phyloP scores from a whole-genome alignment of 805 yeast species.

The Komagataella pseudopastoris region DNA sequence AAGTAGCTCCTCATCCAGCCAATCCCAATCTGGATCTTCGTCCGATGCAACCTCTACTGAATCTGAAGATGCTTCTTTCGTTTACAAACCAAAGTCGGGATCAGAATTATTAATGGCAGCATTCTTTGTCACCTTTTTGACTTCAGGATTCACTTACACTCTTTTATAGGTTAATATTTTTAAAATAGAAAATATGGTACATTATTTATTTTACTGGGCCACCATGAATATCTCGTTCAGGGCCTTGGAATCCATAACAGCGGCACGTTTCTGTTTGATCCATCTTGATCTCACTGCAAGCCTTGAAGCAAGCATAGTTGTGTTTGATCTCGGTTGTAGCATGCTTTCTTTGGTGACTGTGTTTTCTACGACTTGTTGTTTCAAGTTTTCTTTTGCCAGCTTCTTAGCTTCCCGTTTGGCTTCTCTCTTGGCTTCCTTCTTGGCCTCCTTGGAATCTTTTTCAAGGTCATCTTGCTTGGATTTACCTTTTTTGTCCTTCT shows the following conservation, averaged over 20 bases:
- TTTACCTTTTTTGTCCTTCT: constrained; percentile 12
- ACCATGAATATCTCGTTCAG: constrained; percentile 91
- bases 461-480: constrained; percentile 14
- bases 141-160: constrained; percentile 30
- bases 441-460: constrained; percentile 18
- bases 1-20: constrained; percentile 10
- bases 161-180: constrained; percentile 10
- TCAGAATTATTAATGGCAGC: constrained; percentile 18
- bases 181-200: constrained; percentile 1
- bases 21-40: constrained; percentile 13
- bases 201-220: neutral
- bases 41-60: constrained; percentile 11
- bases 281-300: constrained; percentile 72
- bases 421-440: constrained; percentile 14
- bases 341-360: constrained; percentile 25
- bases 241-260: constrained; percentile 81
- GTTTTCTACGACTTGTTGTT: constrained; percentile 12
- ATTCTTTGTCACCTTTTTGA: constrained; percentile 21
- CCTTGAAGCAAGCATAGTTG: constrained; percentile 32
- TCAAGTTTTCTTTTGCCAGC: constrained; percentile 11
- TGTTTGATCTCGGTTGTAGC: constrained; percentile 15
- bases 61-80: constrained; percentile 6
- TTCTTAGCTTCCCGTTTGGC: constrained; percentile 9
- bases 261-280: constrained; percentile 84
- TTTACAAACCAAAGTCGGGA: neutral